A percentile compares a stretch with the other conserved stretches of the same genome.
These are phyloP conservation scores for Clathrus columnatus DNA, from an alignment of 768 basidiomycete species.

Conservation along the genomic window DNA sequence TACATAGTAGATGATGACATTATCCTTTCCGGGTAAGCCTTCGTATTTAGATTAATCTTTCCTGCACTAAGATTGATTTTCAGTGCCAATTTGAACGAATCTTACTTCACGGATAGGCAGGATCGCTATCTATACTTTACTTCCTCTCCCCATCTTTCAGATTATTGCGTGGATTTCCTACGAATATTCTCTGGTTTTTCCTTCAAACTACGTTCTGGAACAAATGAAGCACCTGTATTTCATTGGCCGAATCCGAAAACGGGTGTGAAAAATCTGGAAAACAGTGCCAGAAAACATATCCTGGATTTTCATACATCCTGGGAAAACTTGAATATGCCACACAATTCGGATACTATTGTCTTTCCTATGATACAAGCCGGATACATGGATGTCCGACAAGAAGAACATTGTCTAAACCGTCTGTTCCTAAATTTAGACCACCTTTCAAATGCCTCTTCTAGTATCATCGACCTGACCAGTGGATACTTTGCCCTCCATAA, in stretches of 20 bases:
- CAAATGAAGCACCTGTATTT: conserved; percentile 40
- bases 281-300: conserved; percentile 48
- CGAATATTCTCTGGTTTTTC: conserved; percentile 62
- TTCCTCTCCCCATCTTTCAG: conserved; percentile 51
- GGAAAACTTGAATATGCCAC: neutral
- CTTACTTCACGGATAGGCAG: conserved; percentile 92
- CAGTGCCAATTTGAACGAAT: conserved; percentile 87
- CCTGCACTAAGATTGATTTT: neutral
- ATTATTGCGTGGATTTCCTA: conserved; percentile 80
- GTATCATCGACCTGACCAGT: conserved; percentile 70
- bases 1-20: conserved; percentile 92
- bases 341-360: conserved; percentile 39
- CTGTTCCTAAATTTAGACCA: conserved; percentile 47
- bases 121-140: conserved; percentile 85
- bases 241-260: conserved; percentile 58
- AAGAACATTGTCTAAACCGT: conserved; percentile 52
- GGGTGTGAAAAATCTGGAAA: conserved; percentile 64
- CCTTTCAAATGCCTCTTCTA: conserved; percentile 5
- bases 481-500: conserved; percentile 90
- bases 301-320: conserved; percentile 47
- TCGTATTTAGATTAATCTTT: conserved; percentile 18
- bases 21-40: conserved; percentile 80
- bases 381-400: conserved; percentile 78
- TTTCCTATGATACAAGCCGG: conserved; percentile 87
- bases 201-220: conserved; percentile 34